phyloP scores from a whole-genome alignment of 768 basidiomycete genomes.

The Pisolithus tinctorius region DNA sequence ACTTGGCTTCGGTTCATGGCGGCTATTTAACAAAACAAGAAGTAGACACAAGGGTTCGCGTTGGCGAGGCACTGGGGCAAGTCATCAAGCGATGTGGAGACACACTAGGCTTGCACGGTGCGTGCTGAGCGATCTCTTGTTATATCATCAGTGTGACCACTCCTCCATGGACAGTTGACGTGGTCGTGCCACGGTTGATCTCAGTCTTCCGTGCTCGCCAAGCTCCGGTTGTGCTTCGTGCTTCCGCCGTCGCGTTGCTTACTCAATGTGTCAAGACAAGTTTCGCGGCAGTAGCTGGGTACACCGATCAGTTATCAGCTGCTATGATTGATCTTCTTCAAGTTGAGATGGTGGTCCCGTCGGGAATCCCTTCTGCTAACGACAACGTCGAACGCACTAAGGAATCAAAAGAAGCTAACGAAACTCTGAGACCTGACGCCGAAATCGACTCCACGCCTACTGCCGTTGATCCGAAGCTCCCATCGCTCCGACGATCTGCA shows the following conservation, averaged over 20 bases:
- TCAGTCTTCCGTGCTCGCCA: constrained; percentile 49
- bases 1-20: constrained; percentile 33
- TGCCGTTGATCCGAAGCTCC: constrained; percentile 53
- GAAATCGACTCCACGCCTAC: constrained; percentile 55
- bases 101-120: constrained; percentile 64
- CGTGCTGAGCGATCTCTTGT: constrained; percentile 9
- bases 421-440: constrained; percentile 7
- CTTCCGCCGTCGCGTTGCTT: constrained; percentile 63
- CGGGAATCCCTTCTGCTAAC: constrained; percentile 11
- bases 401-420: constrained; percentile 7
- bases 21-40: constrained; percentile 47
- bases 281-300: constrained; percentile 54
- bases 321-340: constrained; percentile 76
- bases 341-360: constrained; percentile 40
- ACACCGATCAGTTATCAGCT: constrained; percentile 52
- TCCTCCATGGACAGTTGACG: constrained; percentile 42
- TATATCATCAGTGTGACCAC: neutral
- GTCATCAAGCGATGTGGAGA: constrained; percentile 71
- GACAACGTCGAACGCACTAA: constrained; percentile 6
- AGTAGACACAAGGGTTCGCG: constrained; percentile 63
- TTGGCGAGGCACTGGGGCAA: constrained; percentile 81
- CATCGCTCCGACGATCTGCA: constrained; percentile 78
- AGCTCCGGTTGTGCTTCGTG: constrained; percentile 68
- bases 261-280: constrained; percentile 65
- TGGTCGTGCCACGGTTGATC: constrained; percentile 69